A percentile compares a stretch with the other conserved stretches of the same genome.
Conservation (phyloP, 345 rosid species). For the Isatis tinctoria region DNA sequence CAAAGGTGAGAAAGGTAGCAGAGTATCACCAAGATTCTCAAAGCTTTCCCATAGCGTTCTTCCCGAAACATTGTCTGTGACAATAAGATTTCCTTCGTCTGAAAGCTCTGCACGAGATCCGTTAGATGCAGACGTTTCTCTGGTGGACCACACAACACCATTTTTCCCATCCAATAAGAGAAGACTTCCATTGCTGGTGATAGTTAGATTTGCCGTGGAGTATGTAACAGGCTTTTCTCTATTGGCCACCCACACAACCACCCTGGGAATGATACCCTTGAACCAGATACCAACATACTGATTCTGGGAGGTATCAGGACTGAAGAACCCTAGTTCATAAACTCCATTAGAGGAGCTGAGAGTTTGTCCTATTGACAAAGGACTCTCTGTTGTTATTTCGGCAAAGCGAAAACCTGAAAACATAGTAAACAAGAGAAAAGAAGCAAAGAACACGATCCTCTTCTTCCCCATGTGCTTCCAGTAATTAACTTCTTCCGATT, state of each 20-base stretch:
- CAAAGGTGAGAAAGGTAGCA: conserved; percentile 21
- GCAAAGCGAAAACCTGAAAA: background rate
- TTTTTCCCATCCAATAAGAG: background rate
- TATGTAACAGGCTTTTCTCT: conserved; percentile 32
- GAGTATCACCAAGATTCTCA: conserved; percentile 15
- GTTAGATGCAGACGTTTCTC: background rate
- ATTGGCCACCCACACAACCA: conserved; percentile 47
- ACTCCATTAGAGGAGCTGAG: conserved; percentile 13
- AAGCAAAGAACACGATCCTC: conserved; percentile 10
- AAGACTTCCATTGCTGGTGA: conserved; percentile 22
- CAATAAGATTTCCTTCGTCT: background rate
- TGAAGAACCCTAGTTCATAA: conserved; percentile 37
- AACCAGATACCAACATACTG: conserved; percentile 44
- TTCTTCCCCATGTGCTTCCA: background rate
- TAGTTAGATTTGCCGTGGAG: background rate
- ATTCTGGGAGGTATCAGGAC: background rate
- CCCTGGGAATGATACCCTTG: conserved; percentile 8
- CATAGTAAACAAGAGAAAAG: background rate
- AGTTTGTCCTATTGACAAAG: conserved; percentile 12
- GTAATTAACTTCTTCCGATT: background rate
- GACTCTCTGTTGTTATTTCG: background rate
- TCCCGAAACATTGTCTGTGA: background rate
- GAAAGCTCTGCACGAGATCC: conserved; percentile 21
- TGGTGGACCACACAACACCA: conserved; percentile 16
- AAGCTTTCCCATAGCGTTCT: background rate